Evolutionary conservation across 176 grass and related monocot genomes (phyloP).

Genomic region (Carex pumila): DNA sequence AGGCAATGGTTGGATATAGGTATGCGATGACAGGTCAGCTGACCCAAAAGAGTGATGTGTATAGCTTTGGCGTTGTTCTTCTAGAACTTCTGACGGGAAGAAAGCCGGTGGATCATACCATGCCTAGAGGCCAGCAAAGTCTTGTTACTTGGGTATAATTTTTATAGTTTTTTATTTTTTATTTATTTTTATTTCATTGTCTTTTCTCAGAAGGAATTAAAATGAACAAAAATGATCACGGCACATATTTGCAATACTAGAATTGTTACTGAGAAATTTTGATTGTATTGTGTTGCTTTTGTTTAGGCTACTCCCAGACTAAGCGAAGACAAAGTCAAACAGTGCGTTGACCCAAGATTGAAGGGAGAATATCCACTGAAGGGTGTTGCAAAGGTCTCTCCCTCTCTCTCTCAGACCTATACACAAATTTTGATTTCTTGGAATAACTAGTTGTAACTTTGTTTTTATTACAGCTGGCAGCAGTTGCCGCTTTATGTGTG

Average conservation of each 20-base stretch:
- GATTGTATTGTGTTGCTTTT: conserved; percentile 16
- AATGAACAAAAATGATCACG: neutral
- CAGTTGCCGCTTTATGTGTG: conserved; percentile 80
- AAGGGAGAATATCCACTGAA: conserved; percentile 76
- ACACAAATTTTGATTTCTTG: neutral
- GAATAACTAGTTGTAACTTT: neutral
- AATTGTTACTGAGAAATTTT: neutral
- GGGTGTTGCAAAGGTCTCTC: conserved; percentile 71
- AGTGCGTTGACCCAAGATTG: conserved; percentile 76
- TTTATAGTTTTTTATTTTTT: neutral
- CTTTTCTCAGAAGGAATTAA: neutral
- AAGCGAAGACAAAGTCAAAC: conserved; percentile 82
- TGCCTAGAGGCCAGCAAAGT: conserved; percentile 95
- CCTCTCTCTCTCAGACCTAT: neutral
- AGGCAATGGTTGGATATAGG: conserved; percentile 30
- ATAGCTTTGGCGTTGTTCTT: conserved; percentile 96
- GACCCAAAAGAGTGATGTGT: conserved; percentile 92
- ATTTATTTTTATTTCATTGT: too few relatives aligned
- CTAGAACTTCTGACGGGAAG: conserved; percentile 91
- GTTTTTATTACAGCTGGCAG: conserved; percentile 47
- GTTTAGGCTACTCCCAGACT: conserved; percentile 64
- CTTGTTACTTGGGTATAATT: conserved; percentile 82
- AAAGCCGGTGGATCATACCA: conserved; percentile 93
- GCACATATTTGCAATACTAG: neutral
- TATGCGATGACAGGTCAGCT: conserved; percentile 95